Evolutionary conservation across 2,329 filamentous ascomycete genomes (phyloP), one percentile per base, ranked within the genome.

Genomic region (Exophiala aquamarina): DNA sequence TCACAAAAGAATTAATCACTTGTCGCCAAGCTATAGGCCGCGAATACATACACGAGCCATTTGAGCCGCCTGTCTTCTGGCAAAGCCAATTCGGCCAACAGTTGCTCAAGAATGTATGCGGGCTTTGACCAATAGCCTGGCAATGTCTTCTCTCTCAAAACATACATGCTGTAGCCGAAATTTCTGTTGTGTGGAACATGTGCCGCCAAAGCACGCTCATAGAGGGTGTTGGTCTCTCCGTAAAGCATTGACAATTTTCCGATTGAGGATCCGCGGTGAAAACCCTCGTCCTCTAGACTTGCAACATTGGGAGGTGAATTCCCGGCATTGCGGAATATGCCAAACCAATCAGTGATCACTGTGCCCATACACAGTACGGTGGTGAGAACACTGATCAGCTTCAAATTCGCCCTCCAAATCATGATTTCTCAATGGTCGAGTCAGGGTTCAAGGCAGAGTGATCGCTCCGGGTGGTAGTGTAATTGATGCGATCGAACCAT

Each of bases 211-310:
- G 67, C 67, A n/a, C 60, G 57, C 39, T 69, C 63, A 44, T 68
- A 69, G n/a, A 68, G 56, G 4, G 58, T 35, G 37, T 66, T 65
- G 2, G 56, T 47, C 23, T 62, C 55, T 17, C 65, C 66, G 46
- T 65, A 67, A 3, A 67, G 49, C 58, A 66, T 66, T 10, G 65
- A 64, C 3, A 66, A 63, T 48, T 68, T 67, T 8, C 55, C 62
- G 20, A 68, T 46, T 15, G 33, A 37, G 9, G 47, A 49, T 9
- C 29, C 35, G 8, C 23, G 23, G 23, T 26, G 23, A 6, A 26
- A 6, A 11, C 23, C 11, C 5, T 38, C 9, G 17, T 19, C 15
- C 9, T 20, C 8, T 35, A 11, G 14, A 17, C 7, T 35, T 35
- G 32, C 11, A 18, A 13, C 35, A 9, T 15, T 13, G 35, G 8